Evolutionary conservation across 1,139 yeast genomes (phyloP), one percentile per base, ranked within the genome.

Genomic region (Candida buenavistaensis): DNA sequence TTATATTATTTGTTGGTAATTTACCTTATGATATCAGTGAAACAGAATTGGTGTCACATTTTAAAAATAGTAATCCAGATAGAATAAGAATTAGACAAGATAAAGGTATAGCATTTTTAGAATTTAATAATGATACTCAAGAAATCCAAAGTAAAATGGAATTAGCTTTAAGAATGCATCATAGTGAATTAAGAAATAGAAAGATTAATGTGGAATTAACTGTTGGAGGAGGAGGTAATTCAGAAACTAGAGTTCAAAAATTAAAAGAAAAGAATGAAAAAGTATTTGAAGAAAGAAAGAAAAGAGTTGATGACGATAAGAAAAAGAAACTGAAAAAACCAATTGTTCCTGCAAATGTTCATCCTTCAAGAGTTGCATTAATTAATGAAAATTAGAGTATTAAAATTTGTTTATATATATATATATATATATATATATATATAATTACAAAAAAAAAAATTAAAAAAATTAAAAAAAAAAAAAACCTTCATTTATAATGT

Each of bases 161-260:
- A 50, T 71, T 78, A 36, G 96, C 96, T 1, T 69, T 90, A 48
- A 71, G 82, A 44, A 73, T 86, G 71, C 96, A 92, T 59, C 96
- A 87, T 57, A 71, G 90, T 4, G 53, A 67, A 11, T 57, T 90
- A 40, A 72, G 78, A 41, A 72, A 75, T 37, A 72, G 96, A 45
- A 85, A 80, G 55, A 88, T 92, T 52, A 92, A 92, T 53, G 97
- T 92, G 22, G 98, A 92, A 60, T 72, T 92, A 51, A 92, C 97
- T 2, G 98, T 88, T 31, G 98, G 98, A 35, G 98, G 98, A 30
- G 98, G 98, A 28, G 98, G 98, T 33, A 90, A 90, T 58, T 81
- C 95, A 6, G 71, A 73, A 37, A 71, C 67, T 25, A 71, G 98
- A 48, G 54, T 78, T 39, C 74, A 75, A 32, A 92, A 92, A 62